Base-by-base conservation (phyloP, 257 asterid genomes). In the Ligustrum vulgare region DNA sequence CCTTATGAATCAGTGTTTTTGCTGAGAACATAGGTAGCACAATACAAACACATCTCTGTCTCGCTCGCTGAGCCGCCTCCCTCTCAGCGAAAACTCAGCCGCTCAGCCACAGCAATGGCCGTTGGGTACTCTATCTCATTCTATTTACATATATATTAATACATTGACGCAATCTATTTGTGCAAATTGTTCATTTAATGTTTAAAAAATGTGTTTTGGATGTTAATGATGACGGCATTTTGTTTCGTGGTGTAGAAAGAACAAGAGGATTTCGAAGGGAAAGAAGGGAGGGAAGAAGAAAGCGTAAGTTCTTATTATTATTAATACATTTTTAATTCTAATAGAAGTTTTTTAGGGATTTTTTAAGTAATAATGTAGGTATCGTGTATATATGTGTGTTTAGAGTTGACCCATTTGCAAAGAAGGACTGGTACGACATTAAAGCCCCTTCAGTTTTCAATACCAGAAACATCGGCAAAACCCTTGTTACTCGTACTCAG, bases 401-500 rank as follows among this genome's bases (percentile, higher is more conserved):
- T 62, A 87, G 91, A 3, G 81, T 68, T 20, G 93, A 89, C 68
- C 93, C 93, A 0, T 89, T 68, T 71, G 84, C 91, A 0, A 89
- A 89, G 89, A 89, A 89, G 86, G 93, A 89, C 62, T 89, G 93
- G 93, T 89, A 89, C 67, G 93, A 89, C 31, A 49, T 89, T 65
- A 89, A 89, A 32, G 93, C 93, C 0, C 93, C 93, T 10, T 82
- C 89, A 8, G 72, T 85, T 32, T 89, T 87, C 84, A 82, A 71
- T 67, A 71, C 80, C 49, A 82, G 84, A 16, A 89, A 84, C 63
- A 71, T 87, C 7, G 93, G 94, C 28, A 89, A 89, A 78, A 89
- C 93, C n/a, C 86, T 87, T 2, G 89, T 89, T 20, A 83, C 93
- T 51, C 81, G 93, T 31, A 89, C 93, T 18, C 93, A 89, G 90